A percentile compares a stretch with the other conserved stretches of the same genome.
Conservation (phyloP, 257 asterid genomes). For the Solanum paucissectum region DNA sequence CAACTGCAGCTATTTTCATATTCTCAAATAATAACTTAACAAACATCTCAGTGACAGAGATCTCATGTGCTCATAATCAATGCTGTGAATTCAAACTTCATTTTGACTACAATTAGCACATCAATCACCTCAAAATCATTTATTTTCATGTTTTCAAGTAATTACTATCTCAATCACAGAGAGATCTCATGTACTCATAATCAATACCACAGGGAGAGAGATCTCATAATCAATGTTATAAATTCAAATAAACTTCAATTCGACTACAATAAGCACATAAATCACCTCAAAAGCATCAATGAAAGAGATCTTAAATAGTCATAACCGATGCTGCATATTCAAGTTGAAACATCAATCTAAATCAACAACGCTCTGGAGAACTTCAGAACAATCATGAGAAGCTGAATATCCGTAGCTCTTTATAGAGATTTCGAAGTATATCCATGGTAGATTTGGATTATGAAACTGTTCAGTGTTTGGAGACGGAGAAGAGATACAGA, state of each 20-base stretch:
- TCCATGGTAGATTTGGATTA: not conserved
- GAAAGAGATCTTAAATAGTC: not conserved
- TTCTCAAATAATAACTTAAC: not conserved
- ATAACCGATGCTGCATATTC: not conserved
- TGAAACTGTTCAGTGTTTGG: not conserved
- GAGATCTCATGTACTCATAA: not conserved
- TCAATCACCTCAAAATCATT: not conserved
- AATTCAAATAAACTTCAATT: too few relatives aligned
- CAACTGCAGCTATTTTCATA: not conserved
- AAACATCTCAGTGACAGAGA: not conserved
- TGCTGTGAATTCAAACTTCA: not conserved
- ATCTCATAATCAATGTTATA: too few relatives aligned
- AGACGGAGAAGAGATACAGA: not conserved
- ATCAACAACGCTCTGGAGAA: not conserved
- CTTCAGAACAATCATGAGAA: not conserved
- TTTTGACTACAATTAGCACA: not conserved
- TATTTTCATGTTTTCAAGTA: not conserved
- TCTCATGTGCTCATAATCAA: not conserved
- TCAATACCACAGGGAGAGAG: not conserved
- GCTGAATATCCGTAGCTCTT: not conserved
- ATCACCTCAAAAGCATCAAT: not conserved
- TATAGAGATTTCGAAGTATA: not conserved
- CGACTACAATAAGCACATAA: not conserved
- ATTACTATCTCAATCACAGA: not conserved
- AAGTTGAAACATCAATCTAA: not conserved